phyloP scores from a whole-genome alignment of 2,329 filamentous ascomycete genomes.

The Colletotrichum sansevieriae region DNA sequence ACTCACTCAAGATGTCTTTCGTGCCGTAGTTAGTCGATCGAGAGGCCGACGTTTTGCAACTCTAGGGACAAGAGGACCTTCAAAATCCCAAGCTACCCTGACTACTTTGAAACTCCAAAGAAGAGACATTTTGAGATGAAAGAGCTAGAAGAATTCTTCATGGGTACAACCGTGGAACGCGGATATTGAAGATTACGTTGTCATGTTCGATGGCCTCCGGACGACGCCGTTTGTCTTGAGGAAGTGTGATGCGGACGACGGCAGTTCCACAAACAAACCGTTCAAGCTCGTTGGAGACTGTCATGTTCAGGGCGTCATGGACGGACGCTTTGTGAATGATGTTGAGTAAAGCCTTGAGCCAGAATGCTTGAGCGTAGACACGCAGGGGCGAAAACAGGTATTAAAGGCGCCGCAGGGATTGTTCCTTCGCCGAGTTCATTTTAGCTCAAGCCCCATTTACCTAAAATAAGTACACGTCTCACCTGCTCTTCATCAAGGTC shows the following conservation, averaged over 20 bases:
- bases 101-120: no score
- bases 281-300: constrained; percentile 22
- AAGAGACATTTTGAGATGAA: neutral
- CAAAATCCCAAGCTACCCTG: neutral
- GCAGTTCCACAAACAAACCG: neutral
- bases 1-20: no score
- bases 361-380: neutral
- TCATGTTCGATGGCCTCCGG: constrained; percentile 50
- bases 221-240: constrained; percentile 51
- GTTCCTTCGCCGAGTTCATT: neutral
- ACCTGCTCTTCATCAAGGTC: no score
- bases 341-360: neutral
- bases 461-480: no score
- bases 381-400: constrained; percentile 8
- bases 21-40: no score
- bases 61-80: constrained; percentile 11
- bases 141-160: neutral
- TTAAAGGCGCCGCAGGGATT: constrained; percentile 11
- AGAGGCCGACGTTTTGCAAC: constrained; percentile 18
- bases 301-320: constrained; percentile 20
- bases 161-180: constrained; percentile 21
- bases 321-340: neutral
- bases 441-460: neutral
- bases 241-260: constrained; percentile 3
- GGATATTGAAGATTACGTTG: constrained; percentile 46